Evolutionary conservation across 306 rosid species (phyloP).

Genomic region (Pyrus bretschneideri): DNA sequence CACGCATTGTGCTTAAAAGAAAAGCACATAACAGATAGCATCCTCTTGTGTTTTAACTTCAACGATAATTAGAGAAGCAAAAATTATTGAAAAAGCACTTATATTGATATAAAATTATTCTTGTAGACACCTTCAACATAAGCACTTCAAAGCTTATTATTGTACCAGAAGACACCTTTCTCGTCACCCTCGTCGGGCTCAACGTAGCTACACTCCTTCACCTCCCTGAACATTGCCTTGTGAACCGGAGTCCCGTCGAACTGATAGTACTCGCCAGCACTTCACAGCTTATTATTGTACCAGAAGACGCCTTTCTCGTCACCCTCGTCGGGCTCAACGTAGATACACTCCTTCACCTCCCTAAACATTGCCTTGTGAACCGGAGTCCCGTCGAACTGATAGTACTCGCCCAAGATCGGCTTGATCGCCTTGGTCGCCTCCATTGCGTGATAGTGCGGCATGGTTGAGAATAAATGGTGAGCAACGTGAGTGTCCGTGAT

Average conservation of each 20-base stretch:
- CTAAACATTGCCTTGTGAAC: slow-evolving; percentile 61
- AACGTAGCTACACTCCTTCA: slow-evolving; percentile 67
- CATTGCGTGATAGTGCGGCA: slow-evolving; percentile 87
- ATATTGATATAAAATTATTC: neutral
- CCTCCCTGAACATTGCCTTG: slow-evolving; percentile 74
- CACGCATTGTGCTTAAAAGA: too few relatives aligned
- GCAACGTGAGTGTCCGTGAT: slow-evolving; percentile 96
- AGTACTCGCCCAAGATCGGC: slow-evolving; percentile 64
- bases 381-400: slow-evolving; percentile 63
- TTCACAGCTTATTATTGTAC: slow-evolving; percentile 48
- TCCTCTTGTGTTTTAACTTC: neutral
- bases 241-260: slow-evolving; percentile 53
- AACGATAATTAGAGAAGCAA: neutral
- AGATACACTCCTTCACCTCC: slow-evolving; percentile 69
- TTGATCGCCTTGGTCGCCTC: slow-evolving; percentile 83
- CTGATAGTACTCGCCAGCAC: slow-evolving; percentile 52
- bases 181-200: slow-evolving; percentile 52
- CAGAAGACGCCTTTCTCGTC: slow-evolving; percentile 57
- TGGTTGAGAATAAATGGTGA: slow-evolving; percentile 86
- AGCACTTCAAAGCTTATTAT: slow-evolving; percentile 20
- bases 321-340: slow-evolving; percentile 64
- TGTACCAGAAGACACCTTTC: slow-evolving; percentile 79
- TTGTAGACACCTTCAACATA: slow-evolving; percentile 5
- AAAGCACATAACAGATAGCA: too few relatives aligned
- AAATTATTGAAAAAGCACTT: neutral